These are phyloP conservation scores for Phytophthora melonis DNA, from an alignment of 352 stramenopile genomes.

Conservation along the genomic window DNA sequence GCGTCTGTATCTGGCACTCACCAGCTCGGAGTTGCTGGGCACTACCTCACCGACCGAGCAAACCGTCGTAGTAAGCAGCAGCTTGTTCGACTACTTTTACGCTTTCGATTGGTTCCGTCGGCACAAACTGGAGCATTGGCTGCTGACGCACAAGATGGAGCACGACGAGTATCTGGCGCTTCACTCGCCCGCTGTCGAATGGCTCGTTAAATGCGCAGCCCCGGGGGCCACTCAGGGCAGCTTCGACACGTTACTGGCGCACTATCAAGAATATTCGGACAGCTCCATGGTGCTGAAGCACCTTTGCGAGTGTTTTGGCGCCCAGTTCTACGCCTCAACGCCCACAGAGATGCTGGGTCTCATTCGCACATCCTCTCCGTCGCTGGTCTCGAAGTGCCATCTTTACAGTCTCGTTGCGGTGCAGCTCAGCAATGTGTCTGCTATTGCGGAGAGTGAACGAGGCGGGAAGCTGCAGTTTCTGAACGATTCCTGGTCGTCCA, in stretches of 20 bases:
- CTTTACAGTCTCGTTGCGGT: constrained; percentile 77
- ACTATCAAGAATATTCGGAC: constrained; percentile 86
- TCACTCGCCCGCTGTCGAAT: constrained; percentile 88
- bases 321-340: constrained; percentile 63
- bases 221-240: constrained; percentile 49
- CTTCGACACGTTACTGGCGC: constrained; percentile 74
- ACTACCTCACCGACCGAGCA: constrained; percentile 48
- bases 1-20: constrained; percentile 83
- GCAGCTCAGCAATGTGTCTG: constrained; percentile 55
- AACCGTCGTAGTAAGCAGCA: constrained; percentile 62
- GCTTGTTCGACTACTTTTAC: constrained; percentile 92
- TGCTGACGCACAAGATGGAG: constrained; percentile 63
- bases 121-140: constrained; percentile 61
- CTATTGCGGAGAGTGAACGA: constrained; percentile 41
- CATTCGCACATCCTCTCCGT: constrained; percentile 66
- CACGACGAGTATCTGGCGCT: constrained; percentile 76
- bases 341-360: constrained; percentile 71
- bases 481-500: constrained; percentile 86
- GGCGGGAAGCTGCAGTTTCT: constrained; percentile 80
- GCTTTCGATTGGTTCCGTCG: constrained; percentile 77
- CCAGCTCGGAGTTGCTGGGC: constrained; percentile 66
- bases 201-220: constrained; percentile 83
- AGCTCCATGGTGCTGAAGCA: constrained; percentile 93
- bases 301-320: constrained; percentile 80
- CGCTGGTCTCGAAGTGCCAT: constrained; percentile 69